Evolutionary conservation across 257 asterid genomes (phyloP).

Genomic region (Fraxinus anomala): DNA sequence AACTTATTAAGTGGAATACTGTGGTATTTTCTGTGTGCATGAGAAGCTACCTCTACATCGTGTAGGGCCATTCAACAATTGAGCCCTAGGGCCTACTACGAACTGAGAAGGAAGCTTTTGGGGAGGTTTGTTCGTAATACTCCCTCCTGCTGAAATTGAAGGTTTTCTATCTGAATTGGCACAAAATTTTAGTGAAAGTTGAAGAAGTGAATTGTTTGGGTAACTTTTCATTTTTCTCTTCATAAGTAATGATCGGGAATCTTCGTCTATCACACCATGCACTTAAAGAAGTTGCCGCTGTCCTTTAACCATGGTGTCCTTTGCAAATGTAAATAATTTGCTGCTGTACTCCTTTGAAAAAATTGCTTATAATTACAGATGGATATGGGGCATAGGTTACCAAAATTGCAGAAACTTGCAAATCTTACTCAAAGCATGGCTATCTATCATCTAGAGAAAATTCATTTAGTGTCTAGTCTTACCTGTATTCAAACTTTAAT

Average conservation of each 20-base stretch:
- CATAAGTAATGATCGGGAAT: neutral
- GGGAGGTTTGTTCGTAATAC: neutral
- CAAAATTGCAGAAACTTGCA: neutral
- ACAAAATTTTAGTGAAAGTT: neutral
- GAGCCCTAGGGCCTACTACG: neutral
- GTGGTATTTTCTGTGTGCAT: neutral
- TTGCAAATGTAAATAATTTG: neutral
- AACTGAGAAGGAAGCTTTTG: neutral
- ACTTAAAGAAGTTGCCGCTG: neutral
- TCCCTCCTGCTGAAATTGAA: neutral
- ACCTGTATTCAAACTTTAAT: neutral
- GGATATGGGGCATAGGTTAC: neutral
- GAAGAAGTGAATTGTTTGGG: neutral
- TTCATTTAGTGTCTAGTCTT: neutral
- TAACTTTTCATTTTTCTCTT: neutral
- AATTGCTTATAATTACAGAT: neutral
- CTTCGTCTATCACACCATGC: neutral
- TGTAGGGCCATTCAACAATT: neutral
- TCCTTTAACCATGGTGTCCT: neutral
- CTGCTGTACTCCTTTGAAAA: neutral
- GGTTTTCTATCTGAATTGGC: neutral
- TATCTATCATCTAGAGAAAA: neutral
- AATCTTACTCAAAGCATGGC: neutral
- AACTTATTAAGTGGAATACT: neutral
- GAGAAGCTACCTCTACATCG: neutral